Base-by-base conservation (phyloP, 163 green algal genomes). In the Chloromonas sp. region DNA sequence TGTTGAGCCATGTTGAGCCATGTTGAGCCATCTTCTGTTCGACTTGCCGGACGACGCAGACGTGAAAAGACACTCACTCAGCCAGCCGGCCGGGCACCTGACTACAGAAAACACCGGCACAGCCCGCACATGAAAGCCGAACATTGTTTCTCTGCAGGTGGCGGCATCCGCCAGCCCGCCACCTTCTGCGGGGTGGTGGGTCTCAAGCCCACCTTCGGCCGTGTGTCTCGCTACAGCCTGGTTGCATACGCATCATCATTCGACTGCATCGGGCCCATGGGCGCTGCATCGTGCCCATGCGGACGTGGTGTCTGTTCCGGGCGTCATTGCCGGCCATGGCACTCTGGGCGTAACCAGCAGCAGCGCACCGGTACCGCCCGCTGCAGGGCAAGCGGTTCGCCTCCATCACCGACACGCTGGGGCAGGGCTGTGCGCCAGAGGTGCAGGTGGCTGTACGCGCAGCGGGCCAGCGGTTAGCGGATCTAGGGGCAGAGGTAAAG, bases 181-280 rank as follows among this genome's bases (percentile, higher is more conserved):
- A 92, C 94, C 82, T 99, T 98, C 86, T 99, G 97, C 84, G 97
- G 97, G 1, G 91, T 98, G 0, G 96, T 99, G 8, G 97, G 97
- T 8, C 81, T 99, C 3, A 88, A 99, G 90, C 97, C 97, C 2
- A 99, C 94, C 0, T 99, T 99, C 85, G 97, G 97, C 0, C 91
- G 85, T 1, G 92, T 99, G 13, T 98, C 93, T 0, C 91, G 97
- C 3, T 95, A 95, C 84, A 97, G 97, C n/a, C 88, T 99, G 62
- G 92, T 99, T 14, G 93, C 96, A 0, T 99, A 99, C 86, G 97
- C 93, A 0, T 98, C 94, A 0, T 98, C 93, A 8, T 90, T 99
- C 61, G 97, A 99, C 87, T 89, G 81, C n/a, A 92, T 99, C 3
- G 97, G 97, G 0, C 93, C 94, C 15, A 87, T 99, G 82, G 90